These are phyloP conservation scores for Coprinopsis sp. DNA, from an alignment of 768 basidiomycete genomes.

Conservation along the genomic window DNA sequence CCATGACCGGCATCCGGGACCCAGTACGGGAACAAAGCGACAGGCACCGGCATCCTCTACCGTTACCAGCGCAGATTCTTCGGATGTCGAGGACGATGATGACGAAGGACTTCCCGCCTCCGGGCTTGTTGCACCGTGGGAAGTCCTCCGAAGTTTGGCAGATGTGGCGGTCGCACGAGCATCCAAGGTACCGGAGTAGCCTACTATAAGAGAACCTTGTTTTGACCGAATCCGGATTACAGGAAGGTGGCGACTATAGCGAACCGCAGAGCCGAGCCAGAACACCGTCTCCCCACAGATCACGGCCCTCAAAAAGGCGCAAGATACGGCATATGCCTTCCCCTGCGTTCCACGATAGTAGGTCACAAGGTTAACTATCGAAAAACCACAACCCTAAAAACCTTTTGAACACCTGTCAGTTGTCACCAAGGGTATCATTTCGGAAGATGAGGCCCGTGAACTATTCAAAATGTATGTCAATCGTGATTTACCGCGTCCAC, in stretches of 20 bases:
- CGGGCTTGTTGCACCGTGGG: conserved; percentile 83
- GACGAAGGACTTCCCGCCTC: conserved; percentile 74
- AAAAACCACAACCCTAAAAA: too few relatives aligned
- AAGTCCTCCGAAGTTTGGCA: conserved; percentile 75
- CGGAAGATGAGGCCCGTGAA: conserved; percentile 80
- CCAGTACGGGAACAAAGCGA: conserved; percentile 51
- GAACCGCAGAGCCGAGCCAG: conserved; percentile 73
- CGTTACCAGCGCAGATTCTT: conserved; percentile 74
- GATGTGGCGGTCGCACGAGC: conserved; percentile 79
- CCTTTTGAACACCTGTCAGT: conserved; percentile 39
- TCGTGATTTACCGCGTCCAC: conserved; percentile 9
- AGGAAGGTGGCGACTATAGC: conserved; percentile 77
- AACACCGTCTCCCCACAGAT: conserved; percentile 67
- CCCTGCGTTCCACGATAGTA: conserved; percentile 77
- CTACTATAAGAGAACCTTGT: background rate
- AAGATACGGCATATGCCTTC: conserved; percentile 63
- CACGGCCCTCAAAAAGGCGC: conserved; percentile 64
- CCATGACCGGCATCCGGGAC: conserved; percentile 27
- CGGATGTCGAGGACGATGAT: conserved; percentile 81
- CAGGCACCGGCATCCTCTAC: conserved; percentile 58
- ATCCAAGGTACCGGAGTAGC: conserved; percentile 49
- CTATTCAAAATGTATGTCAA: conserved; percentile 76
- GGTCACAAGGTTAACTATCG: too few relatives aligned
- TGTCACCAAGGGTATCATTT: conserved; percentile 77
- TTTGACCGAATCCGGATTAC: conserved; percentile 5